These are phyloP conservation scores for Endotrypanum monterogeii DNA, from an alignment of 208 protist species.

Conservation along the genomic window DNA sequence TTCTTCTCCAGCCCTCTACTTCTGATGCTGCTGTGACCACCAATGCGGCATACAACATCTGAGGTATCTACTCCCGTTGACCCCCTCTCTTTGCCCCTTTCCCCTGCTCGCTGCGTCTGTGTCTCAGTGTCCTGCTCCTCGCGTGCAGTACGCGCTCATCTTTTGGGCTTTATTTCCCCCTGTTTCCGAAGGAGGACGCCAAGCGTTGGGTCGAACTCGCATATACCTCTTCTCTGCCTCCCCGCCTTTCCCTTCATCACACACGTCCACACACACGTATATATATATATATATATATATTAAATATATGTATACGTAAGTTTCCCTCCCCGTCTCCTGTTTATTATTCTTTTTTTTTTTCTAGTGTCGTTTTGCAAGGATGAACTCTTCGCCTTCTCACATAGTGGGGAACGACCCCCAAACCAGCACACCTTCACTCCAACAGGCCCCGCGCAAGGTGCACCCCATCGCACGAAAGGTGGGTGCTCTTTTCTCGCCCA, in stretches of 20 bases:
- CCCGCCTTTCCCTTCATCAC: too few species aligned
- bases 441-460: slow-evolving; percentile 14
- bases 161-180: too few species aligned
- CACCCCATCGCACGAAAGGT: slow-evolving; percentile 67
- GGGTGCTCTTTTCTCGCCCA: slow-evolving; percentile 69
- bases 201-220: too few species aligned
- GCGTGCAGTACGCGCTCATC: too few species aligned
- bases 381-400: neutral
- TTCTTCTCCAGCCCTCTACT: neutral
- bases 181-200: too few species aligned
- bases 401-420: slow-evolving; percentile 11
- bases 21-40: neutral
- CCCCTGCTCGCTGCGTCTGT: neutral
- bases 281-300: too few species aligned
- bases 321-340: too few species aligned
- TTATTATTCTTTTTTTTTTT: neutral
- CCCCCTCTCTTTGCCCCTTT: neutral
- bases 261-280: too few species aligned
- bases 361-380: neutral
- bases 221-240: too few species aligned
- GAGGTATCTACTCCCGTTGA: neutral
- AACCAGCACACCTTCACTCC: neutral
- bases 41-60: neutral
- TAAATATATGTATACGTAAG: too few species aligned
- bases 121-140: too few species aligned